Base-by-base conservation (phyloP, 805 yeast genomes). In the Hanseniaspora lindneri region DNA sequence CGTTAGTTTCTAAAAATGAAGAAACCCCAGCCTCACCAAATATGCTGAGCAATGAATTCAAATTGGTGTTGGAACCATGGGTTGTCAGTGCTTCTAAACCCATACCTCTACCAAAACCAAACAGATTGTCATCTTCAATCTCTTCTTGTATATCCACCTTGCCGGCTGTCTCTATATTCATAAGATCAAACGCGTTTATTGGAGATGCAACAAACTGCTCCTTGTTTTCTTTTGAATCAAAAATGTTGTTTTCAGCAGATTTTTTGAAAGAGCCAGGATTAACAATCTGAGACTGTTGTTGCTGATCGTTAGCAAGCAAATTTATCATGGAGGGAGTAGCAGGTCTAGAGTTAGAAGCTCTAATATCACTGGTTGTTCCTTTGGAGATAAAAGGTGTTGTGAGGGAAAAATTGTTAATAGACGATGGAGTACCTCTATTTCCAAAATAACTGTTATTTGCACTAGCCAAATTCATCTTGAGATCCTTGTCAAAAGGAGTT, bases 91-190 rank as follows among this genome's bases (percentile, higher is more conserved):
- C 39, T 4, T 49, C 52, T 14, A 43, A 32, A 6, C 48, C 52
- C 49, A 49, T 43, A 1, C 48, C 49, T 25, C 37, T 29, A 14
- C 47, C 46, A 41, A 36, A 41, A 13, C 47, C 47, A 30, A 36
- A 39, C 34, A 32, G 11, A 20, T 42, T 28, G 32, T 39, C 44
- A 27, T 30, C 42, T 19, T 34, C 49, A 17, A 19, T 30, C 17
- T 46, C 49, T 10, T 46, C 43, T 13, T 24, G 37, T 3, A 39
- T 39, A 14, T 46, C 49, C 23, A 37, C 25, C 6, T 24, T 37
- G 16, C 41, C 16, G 20, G 23, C 28, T 2, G 17, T 13, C 3
- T 29, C 43, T n/a, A 36, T 39, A 2, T 20, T 42, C 19, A 44
- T 17, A 1, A 39, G 17, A 16, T 25, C 39, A 30, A 39, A 46